Base-by-base conservation (phyloP, 108 stramenopile genomes). In the Cyclotella choctawhatcheeana region DNA sequence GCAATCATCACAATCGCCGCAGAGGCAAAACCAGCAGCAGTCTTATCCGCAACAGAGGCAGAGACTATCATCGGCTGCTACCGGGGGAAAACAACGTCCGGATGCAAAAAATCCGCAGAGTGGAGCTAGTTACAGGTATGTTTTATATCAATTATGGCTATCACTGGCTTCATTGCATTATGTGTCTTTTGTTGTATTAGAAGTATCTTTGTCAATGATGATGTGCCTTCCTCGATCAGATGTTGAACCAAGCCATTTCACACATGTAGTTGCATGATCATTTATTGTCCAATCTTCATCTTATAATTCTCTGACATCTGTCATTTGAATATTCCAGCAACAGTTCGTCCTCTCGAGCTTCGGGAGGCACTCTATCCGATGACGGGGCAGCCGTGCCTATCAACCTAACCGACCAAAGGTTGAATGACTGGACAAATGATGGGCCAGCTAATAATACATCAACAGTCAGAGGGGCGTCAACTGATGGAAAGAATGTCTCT, bases 371-470 rank as follows among this genome's bases (percentile, higher is more conserved):
- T 24, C 59, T 37, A 40, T 50, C 48, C 4, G 65, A 52, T 21
- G 65, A 50, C 47, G 50, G 31, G 21, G 34, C 32, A 7, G 65
- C 65, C 17, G 51, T 67, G 3, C 12, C 50, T 21, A 53, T 67
- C 51, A 71, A 79, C 35, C 50, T 79, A 37, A 66, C 77, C 1
- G 65, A 65, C 31, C 77, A 65, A 32, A 54, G 77, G 27, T 35
- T 79, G 35, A 45, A 32, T 8, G 70, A 71, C 35, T 79, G 77
- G 77, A 66, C 51, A 34, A 62, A 59, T 61, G 44, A 53, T 60
- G 34, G 34, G 12, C 35, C 59, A 31, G 30, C 40, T 3, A 64
- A 0, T 44, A 29, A 16, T 27, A 44, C 34, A 32, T 8, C 45
- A 53, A 25, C 44, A 5, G 51, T 54, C 45, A 33, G 54, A 65